A percentile compares a stretch with the other conserved stretches of the same genome.
Evolutionary conservation across 1,139 yeast species (phyloP).

Genomic region (Geotrichum cucujoidarum): DNA sequence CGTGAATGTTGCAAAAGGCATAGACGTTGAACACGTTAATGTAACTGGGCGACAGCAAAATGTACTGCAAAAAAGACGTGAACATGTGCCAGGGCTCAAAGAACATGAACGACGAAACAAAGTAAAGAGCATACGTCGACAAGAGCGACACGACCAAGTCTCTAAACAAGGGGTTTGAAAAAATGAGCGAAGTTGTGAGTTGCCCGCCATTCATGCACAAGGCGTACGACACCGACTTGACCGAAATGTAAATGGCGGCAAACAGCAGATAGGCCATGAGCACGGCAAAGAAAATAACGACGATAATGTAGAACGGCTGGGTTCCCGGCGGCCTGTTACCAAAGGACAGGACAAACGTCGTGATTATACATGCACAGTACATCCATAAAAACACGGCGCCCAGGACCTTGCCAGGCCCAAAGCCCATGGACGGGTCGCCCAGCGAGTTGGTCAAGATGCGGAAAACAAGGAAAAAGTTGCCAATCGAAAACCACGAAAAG

Average conservation of each 20-base stretch:
- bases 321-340: constrained; percentile 96
- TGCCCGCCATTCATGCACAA: constrained; percentile 41
- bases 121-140: constrained; percentile 81
- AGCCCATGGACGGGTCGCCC: constrained; percentile 50
- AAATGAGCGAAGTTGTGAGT: constrained; percentile 46
- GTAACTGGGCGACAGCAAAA: constrained; percentile 68
- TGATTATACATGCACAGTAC: constrained; percentile 76
- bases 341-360: constrained; percentile 85
- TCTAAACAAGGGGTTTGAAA: constrained; percentile 65
- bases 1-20: constrained; percentile 81
- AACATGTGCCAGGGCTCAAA: constrained; percentile 78
- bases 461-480: constrained; percentile 73
- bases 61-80: constrained; percentile 66
- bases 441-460: constrained; percentile 68
- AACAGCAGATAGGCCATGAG: constrained; percentile 89
- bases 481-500: constrained; percentile 77
- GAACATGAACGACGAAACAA: constrained; percentile 67
- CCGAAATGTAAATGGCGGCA: constrained; percentile 80
- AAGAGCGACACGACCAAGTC: constrained; percentile 79
- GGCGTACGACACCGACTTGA: constrained; percentile 55
- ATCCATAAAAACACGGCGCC: constrained; percentile 85
- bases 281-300: constrained; percentile 82
- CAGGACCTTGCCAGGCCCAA: constrained; percentile 68
- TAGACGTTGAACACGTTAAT: constrained; percentile 75
- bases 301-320: constrained; percentile 68